These are phyloP conservation scores for Solanum neorickii DNA, from an alignment of 257 asterid genomes.

Conservation along the genomic window DNA sequence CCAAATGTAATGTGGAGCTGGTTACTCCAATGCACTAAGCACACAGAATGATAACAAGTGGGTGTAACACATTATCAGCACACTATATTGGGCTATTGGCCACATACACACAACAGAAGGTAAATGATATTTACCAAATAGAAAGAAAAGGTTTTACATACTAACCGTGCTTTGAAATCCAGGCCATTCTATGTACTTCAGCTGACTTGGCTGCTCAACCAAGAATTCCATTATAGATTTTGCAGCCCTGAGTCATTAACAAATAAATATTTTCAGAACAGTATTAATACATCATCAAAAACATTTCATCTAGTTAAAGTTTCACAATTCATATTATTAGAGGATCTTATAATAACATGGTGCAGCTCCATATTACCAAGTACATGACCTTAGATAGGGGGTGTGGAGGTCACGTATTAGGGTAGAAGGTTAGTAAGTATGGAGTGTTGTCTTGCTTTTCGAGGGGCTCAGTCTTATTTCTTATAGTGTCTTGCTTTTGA, in stretches of 20 bases:
- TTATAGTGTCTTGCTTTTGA: background rate
- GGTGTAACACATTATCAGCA: background rate
- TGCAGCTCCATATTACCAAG: background rate
- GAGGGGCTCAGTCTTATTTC: background rate
- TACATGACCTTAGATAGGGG: background rate
- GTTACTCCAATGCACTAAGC: background rate
- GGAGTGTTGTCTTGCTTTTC: background rate
- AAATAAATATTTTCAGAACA: background rate
- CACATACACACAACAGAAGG: background rate
- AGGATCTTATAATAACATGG: background rate
- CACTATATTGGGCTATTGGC: background rate
- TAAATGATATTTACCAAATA: background rate
- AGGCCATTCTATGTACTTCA: slow-evolving; percentile 45
- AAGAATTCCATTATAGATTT: slow-evolving; percentile 24
- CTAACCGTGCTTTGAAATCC: slow-evolving; percentile 35
- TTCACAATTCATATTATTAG: background rate
- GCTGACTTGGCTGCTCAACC: slow-evolving; percentile 39
- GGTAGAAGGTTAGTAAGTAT: background rate
- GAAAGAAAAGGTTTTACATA: background rate
- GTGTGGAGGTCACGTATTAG: background rate
- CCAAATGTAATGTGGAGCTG: background rate
- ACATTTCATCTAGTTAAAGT: background rate
- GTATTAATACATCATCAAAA: background rate
- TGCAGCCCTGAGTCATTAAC: slow-evolving; percentile 30
- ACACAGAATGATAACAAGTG: background rate